Conservation (phyloP, 2,329 filamentous ascomycete genomes). For the Didymella arachidicola region DNA sequence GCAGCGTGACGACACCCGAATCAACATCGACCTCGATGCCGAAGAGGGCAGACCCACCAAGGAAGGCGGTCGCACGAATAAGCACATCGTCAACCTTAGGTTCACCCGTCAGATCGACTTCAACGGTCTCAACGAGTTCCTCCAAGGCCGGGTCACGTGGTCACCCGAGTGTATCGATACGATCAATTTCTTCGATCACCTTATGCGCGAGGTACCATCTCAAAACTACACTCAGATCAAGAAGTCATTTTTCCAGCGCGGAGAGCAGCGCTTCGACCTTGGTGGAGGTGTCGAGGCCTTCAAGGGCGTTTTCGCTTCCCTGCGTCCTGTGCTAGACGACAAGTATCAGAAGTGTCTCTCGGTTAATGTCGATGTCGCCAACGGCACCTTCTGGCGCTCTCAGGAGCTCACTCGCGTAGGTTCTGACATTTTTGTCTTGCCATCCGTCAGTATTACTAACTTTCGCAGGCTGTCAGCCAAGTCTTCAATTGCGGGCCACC, state of each 20-base stretch:
- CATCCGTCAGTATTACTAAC: not conserved
- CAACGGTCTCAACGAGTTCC: conserved; percentile 72
- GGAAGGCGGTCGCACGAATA: conserved; percentile 50
- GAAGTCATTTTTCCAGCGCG: conserved; percentile 78
- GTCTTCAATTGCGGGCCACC: conserved; percentile 39
- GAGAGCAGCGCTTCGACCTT: conserved; percentile 61
- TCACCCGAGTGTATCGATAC: conserved; percentile 73
- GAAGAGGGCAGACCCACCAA: conserved; percentile 57
- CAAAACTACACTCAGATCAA: conserved; percentile 74
- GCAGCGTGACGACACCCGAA: conserved; percentile 40
- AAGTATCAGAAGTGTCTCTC: conserved; percentile 67
- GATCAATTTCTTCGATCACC: conserved; percentile 90
- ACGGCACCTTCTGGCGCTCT: conserved; percentile 82
- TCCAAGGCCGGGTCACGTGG: conserved; percentile 58
- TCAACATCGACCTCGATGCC: conserved; percentile 75
- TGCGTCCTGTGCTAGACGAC: conserved; percentile 72
- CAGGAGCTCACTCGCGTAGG: conserved; percentile 44
- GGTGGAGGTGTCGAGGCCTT: conserved; percentile 75
- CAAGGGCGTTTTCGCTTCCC: conserved; percentile 88
- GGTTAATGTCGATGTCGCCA: conserved; percentile 90
- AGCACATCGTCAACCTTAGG: conserved; percentile 68
- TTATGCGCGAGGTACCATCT: conserved; percentile 81
- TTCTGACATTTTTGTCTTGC: not conserved
- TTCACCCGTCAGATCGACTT: conserved; percentile 75
- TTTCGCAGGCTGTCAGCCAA: conserved; percentile 32